Evolutionary conservation across 1,284 basidiomycete genomes (phyloP).

Genomic region (Cryptococcus sp.): DNA sequence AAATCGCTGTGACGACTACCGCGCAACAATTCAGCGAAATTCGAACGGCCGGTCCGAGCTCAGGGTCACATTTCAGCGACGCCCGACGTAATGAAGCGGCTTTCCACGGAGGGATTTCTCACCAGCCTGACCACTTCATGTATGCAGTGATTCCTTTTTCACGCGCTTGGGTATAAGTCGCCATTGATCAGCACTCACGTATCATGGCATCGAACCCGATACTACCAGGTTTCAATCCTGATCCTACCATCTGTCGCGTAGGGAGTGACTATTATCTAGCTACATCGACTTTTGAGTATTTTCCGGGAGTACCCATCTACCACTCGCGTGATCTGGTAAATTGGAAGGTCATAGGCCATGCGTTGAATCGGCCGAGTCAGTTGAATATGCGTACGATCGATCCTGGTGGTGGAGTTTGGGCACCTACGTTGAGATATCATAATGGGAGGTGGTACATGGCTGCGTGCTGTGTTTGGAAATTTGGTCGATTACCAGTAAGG

Average conservation of each 20-base stretch:
- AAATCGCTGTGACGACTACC: too few relatives aligned
- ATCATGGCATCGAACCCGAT: conserved; percentile 22
- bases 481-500: neutral
- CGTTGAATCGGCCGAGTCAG: conserved; percentile 19
- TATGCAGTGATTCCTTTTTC: too few relatives aligned
- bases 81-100: too few relatives aligned
- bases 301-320: conserved; percentile 32
- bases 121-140: too few relatives aligned
- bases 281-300: conserved; percentile 28
- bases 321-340: conserved; percentile 23
- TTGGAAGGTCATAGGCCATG: conserved; percentile 31
- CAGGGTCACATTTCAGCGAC: too few relatives aligned
- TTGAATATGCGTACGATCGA: conserved; percentile 24
- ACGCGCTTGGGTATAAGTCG: too few relatives aligned
- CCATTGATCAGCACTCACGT: too few relatives aligned
- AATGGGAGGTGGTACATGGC: conserved; percentile 23
- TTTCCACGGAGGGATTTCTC: too few relatives aligned
- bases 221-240: conserved; percentile 33
- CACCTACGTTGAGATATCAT: conserved; percentile 23
- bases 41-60: too few relatives aligned
- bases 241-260: conserved; percentile 25
- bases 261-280: conserved; percentile 25
- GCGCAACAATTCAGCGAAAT: too few relatives aligned
- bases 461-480: conserved; percentile 7
- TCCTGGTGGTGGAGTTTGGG: conserved; percentile 20